Evolutionary conservation across 2,329 filamentous ascomycete species (phyloP), one percentile per base, ranked within the genome.

Genomic region (Falciphora oryzae): DNA sequence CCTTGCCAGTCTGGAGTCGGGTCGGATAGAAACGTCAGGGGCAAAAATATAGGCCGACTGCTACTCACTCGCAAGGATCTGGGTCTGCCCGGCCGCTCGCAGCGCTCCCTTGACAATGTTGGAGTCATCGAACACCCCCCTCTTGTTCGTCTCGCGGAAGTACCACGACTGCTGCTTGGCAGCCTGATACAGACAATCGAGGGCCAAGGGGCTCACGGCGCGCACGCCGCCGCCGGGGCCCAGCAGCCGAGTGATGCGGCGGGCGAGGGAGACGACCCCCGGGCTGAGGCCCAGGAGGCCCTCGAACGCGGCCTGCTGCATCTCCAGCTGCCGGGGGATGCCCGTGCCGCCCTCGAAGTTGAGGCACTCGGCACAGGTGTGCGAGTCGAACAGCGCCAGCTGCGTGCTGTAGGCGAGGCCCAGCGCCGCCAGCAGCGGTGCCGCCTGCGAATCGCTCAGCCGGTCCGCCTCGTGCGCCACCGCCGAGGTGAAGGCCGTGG

Each of bases 381-480:
- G 64, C 8, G 29, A n/a, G 63, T 67, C 67, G 35, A 65, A 65
- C 27, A 68, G 66, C 28, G 31, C 61, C 16, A 67, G 50, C 57
- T 63, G 66, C 31, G 66, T 63, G 57, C 64, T 65, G 64, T 66
- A 62, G 50, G 59, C 53, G 14, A 68, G 32, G 18, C 62, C 65
- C 13, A 67, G 11, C 22, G 50, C 64, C 2, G 66, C 61, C 10
- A 65, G 57, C 27, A 67, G 61, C 18, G 59, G 22, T 6, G 10
- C 35, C 29, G 56, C 59, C 28, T 28, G 38, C 22, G 59, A 14
- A n/a, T 65, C 58, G 13, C 50, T 22, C 29, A 68, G 38, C 29
- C 14, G 13, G 11, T 10, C 25, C 18, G 28, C 57, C 27, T 67
- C 66, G 27, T 63, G 60, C 31, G 59, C 58, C 32, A 68, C 18